phyloP scores from a whole-genome alignment of 179 eudicot genomes.

The Spinacia oleracea region DNA sequence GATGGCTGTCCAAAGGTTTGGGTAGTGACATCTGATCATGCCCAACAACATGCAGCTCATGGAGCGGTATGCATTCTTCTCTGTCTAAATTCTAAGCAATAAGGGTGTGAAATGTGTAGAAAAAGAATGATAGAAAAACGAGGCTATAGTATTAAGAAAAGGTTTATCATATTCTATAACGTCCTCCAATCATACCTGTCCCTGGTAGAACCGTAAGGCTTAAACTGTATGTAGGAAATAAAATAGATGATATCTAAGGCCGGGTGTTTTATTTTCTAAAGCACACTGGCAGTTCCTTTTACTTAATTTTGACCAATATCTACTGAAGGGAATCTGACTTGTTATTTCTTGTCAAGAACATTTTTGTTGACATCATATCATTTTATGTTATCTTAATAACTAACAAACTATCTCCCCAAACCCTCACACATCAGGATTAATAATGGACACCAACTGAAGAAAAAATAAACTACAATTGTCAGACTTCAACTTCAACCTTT shows the following conservation, averaged over 20 bases:
- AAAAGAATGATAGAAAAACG: not conserved
- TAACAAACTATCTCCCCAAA: too few species aligned
- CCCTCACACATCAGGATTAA: too few species aligned
- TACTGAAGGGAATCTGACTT: not conserved
- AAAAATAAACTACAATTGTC: too few species aligned
- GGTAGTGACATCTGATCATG: slow-evolving; percentile 93
- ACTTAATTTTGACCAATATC: not conserved
- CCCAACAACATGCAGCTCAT: slow-evolving; percentile 83
- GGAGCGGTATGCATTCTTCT: slow-evolving; percentile 67
- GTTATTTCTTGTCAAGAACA: not conserved
- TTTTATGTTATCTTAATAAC: too few species aligned
- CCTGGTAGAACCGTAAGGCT: not conserved
- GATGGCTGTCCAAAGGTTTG: slow-evolving; percentile 97
- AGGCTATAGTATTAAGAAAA: not conserved
- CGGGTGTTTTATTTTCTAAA: not conserved
- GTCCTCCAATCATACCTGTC: not conserved
- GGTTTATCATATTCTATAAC: not conserved
- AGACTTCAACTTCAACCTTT: too few species aligned
- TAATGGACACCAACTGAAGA: too few species aligned
- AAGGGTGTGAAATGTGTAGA: not conserved
- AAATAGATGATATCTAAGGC: not conserved
- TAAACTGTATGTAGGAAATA: not conserved
- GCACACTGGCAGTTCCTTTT: not conserved
- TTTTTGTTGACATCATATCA: too few species aligned
- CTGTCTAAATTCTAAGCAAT: not conserved